Percentiles rank a stretch among this genome's conserved stretches.
These are phyloP conservation scores for Raffaelea albimanens DNA, from an alignment of 2,329 filamentous ascomycete genomes.

Conservation along the genomic window DNA sequence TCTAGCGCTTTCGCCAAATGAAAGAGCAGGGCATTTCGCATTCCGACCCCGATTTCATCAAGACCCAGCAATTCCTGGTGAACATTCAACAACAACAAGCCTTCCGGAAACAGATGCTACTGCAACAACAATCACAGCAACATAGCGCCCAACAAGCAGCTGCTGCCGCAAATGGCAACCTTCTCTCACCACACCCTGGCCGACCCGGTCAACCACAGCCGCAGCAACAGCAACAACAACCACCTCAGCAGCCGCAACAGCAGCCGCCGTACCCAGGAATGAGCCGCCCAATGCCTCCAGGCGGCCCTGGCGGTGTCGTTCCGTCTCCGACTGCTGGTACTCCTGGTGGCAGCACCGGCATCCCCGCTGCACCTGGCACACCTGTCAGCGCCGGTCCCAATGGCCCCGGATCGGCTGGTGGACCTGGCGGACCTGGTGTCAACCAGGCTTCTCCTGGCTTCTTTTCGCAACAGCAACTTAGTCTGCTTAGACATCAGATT, in stretches of 20 bases:
- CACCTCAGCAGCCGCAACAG: conserved; percentile 15
- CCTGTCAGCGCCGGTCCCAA: conserved; percentile 4
- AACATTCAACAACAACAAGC: conserved; percentile 42
- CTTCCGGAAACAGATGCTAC: conserved; percentile 21
- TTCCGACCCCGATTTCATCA: conserved; percentile 80
- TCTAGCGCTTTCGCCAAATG: conserved; percentile 84
- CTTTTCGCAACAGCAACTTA: conserved; percentile 72
- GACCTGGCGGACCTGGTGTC: conserved; percentile 17
- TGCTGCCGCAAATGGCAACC: conserved; percentile 37
- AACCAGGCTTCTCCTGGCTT: conserved; percentile 31
- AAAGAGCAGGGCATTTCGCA: conserved; percentile 72
- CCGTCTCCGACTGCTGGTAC: conserved; percentile 13
- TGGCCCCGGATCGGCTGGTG: conserved; percentile 6
- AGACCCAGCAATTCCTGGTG: conserved; percentile 65
- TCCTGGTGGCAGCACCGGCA: neutral
- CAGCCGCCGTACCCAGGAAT: too few species aligned
- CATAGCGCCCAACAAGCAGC: conserved; percentile 10
- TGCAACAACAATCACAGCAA: conserved; percentile 30
- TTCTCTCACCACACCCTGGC: conserved; percentile 19
- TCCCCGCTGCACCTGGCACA: conserved; percentile 9
- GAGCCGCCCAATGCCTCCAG: conserved; percentile 11
- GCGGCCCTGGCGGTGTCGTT: conserved; percentile 20
- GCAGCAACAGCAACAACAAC: too few species aligned
- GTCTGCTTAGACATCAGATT: conserved; percentile 75
- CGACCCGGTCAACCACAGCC: conserved; percentile 24